Evolutionary conservation across 2,329 filamentous ascomycete genomes (phyloP).

Genomic region (Harringtonia aguacate): DNA sequence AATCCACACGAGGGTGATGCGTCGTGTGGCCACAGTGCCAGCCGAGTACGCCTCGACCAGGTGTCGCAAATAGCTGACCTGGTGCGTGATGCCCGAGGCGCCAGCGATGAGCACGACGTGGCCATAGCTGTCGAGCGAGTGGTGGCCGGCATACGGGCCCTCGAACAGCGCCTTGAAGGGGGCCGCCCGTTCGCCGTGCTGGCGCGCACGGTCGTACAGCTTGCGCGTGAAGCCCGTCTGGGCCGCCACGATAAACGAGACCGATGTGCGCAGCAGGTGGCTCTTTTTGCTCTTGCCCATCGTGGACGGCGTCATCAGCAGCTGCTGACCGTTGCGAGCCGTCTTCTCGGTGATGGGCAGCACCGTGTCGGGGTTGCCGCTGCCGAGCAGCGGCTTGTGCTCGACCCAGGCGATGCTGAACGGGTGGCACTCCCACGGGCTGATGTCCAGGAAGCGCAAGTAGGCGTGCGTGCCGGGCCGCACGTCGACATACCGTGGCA

Average conservation of each 20-base stretch:
- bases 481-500: constrained; percentile 56
- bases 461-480: constrained; percentile 66
- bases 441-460: constrained; percentile 56
- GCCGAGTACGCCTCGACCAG: constrained; percentile 58
- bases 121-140: constrained; percentile 84
- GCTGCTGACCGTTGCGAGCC: constrained; percentile 7
- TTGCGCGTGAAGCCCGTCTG: constrained; percentile 81
- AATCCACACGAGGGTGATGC: constrained; percentile 81
- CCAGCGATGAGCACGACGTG: constrained; percentile 85
- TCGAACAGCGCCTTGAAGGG: constrained; percentile 67
- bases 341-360: constrained; percentile 30
- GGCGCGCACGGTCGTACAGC: constrained; percentile 60
- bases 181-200: constrained; percentile 40
- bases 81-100: constrained; percentile 90
- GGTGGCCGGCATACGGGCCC: constrained; percentile 78
- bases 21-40: constrained; percentile 67
- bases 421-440: constrained; percentile 63
- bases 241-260: constrained; percentile 79
- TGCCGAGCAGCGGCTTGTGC: constrained; percentile 30
- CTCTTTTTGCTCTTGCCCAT: constrained; percentile 19
- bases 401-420: constrained; percentile 72
- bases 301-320: constrained; percentile 6
- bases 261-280: constrained; percentile 33
- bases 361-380: constrained; percentile 13
- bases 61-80: constrained; percentile 77